Evolutionary conservation across 2,329 filamentous ascomycete genomes (phyloP).

Genomic region (Plenodomus tracheiphilus): DNA sequence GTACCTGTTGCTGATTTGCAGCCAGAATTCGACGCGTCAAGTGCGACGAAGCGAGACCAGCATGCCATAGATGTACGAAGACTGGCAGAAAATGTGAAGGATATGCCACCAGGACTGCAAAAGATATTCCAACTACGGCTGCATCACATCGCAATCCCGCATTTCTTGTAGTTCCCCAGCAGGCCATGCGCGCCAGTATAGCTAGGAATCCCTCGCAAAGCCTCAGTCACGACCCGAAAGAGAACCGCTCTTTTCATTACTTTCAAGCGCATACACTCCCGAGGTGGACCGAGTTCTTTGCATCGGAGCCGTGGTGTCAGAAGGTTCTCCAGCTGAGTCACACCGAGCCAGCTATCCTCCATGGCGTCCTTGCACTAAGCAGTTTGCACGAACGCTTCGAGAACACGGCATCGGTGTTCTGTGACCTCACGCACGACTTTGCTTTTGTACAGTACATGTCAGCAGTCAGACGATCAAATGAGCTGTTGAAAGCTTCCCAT

Average conservation of each 20-base stretch:
- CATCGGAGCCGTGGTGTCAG: slow-evolving; percentile 36
- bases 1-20: slow-evolving; percentile 6
- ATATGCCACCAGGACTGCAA: slow-evolving; percentile 22
- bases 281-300: slow-evolving; percentile 38
- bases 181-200: slow-evolving; percentile 9
- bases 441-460: slow-evolving; percentile 35
- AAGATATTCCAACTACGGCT: slow-evolving; percentile 21
- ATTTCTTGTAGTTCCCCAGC: slow-evolving; percentile 33
- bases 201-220: slow-evolving; percentile 21
- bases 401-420: slow-evolving; percentile 14
- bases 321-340: slow-evolving; percentile 32
- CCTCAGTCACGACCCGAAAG: slow-evolving; percentile 24
- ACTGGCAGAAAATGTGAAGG: slow-evolving; percentile 44
- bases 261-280: slow-evolving; percentile 32
- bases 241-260: slow-evolving; percentile 34
- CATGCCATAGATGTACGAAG: slow-evolving; percentile 39
- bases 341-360: slow-evolving; percentile 34
- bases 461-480: slow-evolving; percentile 34
- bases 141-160: slow-evolving; percentile 31
- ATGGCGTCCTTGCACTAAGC: slow-evolving; percentile 34
- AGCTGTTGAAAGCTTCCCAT: slow-evolving; percentile 25
- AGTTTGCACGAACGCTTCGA: slow-evolving; percentile 35
- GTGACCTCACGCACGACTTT: slow-evolving; percentile 20
- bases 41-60: slow-evolving; percentile 42
- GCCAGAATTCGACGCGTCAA: slow-evolving; percentile 39